Evolutionary conservation across 371 early-diverging fungal species (phyloP), one percentile per base, ranked within the genome.

Genomic region (Circinella minor): DNA sequence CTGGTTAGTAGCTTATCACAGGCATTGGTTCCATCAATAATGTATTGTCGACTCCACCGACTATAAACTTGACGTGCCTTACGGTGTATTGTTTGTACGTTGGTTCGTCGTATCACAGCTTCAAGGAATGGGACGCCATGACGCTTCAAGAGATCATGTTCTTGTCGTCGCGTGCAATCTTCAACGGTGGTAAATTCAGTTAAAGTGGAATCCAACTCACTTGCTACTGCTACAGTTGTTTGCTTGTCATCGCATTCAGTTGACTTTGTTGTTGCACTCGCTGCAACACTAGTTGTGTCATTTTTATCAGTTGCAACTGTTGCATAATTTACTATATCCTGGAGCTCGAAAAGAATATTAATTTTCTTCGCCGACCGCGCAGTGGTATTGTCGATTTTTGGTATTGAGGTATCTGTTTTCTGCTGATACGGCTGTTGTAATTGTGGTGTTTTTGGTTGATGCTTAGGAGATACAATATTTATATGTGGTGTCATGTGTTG

Each of bases 41-140:
- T 17, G 37, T 68, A 38, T 20, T 61, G 61, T 6, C 60, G 27
- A 9, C 80, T 79, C 90, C 91, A 90, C 71, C 89, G 86, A 2
- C 76, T 72, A 46, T 88, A 88, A 6, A 89, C 84, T 55, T 82
- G 81, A 27, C 82, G 76, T 4, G 89, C 89, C 63, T 89, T 89
- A 38, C 84, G 81, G 38, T 91, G 88, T 7, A 86, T 82, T 15
- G 85, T 80, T 20, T 80, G 84, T 7, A 84, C 71, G 62, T 79
- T 83, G 8, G 85, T 77, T 27, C 85, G 80, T 15, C 81, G 71
- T 10, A 84, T 62, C 55, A 84, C 82, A 4, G 86, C 73, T 6
- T 87, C 86, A 59, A 90, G 63, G 67, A 90, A 90, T 0, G 86
- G 83, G 36, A 81, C 79, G 1, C 89, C 89, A 67, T 90, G 89